Conservation (phyloP, 139 green algal species). For the Desmodesmus armatus region DNA sequence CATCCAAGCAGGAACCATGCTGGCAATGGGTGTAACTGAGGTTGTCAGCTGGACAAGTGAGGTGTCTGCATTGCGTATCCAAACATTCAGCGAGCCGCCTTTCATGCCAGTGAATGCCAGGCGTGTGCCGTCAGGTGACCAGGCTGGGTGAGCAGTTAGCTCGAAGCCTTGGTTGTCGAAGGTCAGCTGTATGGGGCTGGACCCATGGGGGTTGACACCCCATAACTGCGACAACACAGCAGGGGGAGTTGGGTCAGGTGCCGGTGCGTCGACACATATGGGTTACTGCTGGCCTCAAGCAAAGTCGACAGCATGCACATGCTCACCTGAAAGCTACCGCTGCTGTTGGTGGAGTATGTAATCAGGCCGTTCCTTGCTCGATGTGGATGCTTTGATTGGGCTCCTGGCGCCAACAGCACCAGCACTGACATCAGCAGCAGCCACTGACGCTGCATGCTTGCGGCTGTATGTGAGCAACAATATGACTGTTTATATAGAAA, state of each 20-base stretch:
- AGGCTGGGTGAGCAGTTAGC: background rate
- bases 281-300: background rate
- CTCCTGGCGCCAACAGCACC: background rate
- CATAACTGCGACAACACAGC: background rate
- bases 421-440: background rate
- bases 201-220: background rate
- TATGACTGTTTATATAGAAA: too few species aligned
- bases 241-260: background rate
- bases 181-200: background rate
- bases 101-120: background rate
- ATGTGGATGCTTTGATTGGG: background rate
- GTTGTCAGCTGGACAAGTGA: background rate
- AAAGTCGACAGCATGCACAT: background rate
- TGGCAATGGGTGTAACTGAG: background rate
- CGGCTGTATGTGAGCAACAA: too few species aligned
- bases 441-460: background rate
- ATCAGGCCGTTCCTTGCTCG: background rate
- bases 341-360: background rate
- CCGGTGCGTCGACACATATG: background rate
- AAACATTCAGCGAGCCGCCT: background rate
- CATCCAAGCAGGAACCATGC: background rate
- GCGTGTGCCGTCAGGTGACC: background rate
- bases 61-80: background rate
- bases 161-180: background rate
- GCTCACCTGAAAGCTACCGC: conserved; percentile 12